These are phyloP conservation scores for Tetracladium setigerum DNA, from an alignment of 495 filamentous ascomycete genomes.

Conservation along the genomic window DNA sequence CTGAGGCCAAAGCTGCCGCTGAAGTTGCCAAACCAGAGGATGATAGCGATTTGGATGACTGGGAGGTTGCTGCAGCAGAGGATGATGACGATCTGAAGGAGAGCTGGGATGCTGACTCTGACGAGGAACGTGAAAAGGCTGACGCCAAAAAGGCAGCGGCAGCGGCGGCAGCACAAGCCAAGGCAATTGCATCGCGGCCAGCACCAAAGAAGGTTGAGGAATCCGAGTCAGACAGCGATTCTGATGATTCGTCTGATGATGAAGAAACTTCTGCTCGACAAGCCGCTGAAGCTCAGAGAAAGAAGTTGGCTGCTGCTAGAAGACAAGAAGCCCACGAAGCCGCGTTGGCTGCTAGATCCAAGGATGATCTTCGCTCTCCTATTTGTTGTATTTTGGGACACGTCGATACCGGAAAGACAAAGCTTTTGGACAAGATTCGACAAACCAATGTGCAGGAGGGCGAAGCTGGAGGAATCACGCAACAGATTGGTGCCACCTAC, in stretches of 20 bases:
- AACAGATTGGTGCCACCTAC: constrained; percentile 99
- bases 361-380: constrained; percentile 90
- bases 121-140: constrained; percentile 59
- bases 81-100: constrained; percentile 74
- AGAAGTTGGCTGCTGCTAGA: constrained; percentile 85
- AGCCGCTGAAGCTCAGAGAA: constrained; percentile 61
- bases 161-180: constrained; percentile 14
- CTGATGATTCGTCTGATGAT: constrained; percentile 43
- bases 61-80: constrained; percentile 79
- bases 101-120: constrained; percentile 85
- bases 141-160: constrained; percentile 26
- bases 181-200: constrained; percentile 28
- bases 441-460: constrained; percentile 99
- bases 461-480: constrained; percentile 98
- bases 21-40: constrained; percentile 48
- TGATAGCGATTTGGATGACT: constrained; percentile 66
- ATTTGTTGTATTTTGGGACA: constrained; percentile 99
- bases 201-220: constrained; percentile 19
- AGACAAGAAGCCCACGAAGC: constrained; percentile 85
- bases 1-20: constrained; percentile 47
- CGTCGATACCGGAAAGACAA: constrained; percentile 99
- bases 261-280: constrained; percentile 63
- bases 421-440: constrained; percentile 95
- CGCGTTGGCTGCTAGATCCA: constrained; percentile 83
- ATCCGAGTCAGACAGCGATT: constrained; percentile 14